Evolutionary conservation across 352 stramenopile genomes (phyloP), one percentile per base, ranked within the genome.

Genomic region (Phytophthora chlamydospora): DNA sequence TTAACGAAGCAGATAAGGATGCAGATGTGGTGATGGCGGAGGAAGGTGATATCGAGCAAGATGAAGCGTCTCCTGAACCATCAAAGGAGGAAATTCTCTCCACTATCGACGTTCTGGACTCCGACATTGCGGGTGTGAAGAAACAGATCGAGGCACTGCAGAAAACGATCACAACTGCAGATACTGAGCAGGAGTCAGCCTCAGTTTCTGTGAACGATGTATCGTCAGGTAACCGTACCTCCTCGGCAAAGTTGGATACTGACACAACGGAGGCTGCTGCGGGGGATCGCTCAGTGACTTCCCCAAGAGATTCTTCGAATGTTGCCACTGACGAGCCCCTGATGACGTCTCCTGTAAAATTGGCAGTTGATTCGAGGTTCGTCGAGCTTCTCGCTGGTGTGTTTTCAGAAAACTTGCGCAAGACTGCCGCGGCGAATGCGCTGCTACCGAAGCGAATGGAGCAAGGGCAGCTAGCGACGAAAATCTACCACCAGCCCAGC

Each of bases 11-110:
- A 34, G 41, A 42, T 35, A 54, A 31, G 14, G 16, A 40, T 48
- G 47, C 45, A 16, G 8, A 61, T 21, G 9, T 11, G 29, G 58
- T 52, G 10, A 50, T 55, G 24, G 33, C 21, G 19, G 55, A 57
- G n/a, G 34, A 3, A 38, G 19, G 36, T 45, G 61, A 39, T 49
- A 58, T 35, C 7, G 56, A 59, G 14, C 49, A 56, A 52, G 49
- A 51, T 34, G 38, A 49, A 32, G 40, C 24, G 2, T 11, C 36
- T 38, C 33, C 35, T 38, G 77, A 79, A 27, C 71, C 73, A 1
- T 84, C 81, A 35, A 96, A 96, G 53, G 84, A 93, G 58, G 69
- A 81, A 19, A 93, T 96, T 66, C 63, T 96, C n/a, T 73, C 66
- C 5, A 78, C 85, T 12, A 96, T 96, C 40, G 87, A 96, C 49